Percentiles rank a stretch among this genome's conserved stretches.
These are phyloP conservation scores for Heracleum sosnowskyi DNA, from an alignment of 129 eudicot species.

Conservation along the genomic window DNA sequence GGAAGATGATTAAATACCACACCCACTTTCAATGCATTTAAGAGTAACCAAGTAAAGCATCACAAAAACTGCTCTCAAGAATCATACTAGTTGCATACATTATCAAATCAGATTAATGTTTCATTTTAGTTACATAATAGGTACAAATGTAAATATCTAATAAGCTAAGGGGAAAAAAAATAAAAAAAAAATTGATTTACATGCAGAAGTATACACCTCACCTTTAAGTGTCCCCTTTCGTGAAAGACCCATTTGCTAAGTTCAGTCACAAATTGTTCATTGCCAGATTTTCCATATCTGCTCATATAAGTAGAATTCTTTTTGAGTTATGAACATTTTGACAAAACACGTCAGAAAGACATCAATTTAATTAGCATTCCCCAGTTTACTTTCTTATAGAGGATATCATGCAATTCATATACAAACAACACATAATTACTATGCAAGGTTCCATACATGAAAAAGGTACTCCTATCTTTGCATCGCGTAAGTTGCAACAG, in stretches of 20 bases:
- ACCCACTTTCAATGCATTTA: not conserved
- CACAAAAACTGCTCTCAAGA: not conserved
- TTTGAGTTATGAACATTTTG: not conserved
- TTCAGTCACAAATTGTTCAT: constrained; percentile 81
- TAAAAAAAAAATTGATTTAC: not conserved
- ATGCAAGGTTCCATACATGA: not conserved
- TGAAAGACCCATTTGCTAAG: constrained; percentile 98
- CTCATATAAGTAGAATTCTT: constrained; percentile 5
- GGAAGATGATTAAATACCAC: not conserved
- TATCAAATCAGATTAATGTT: not conserved
- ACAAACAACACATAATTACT: not conserved
- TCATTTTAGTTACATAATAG: not conserved
- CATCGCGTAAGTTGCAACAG: not conserved
- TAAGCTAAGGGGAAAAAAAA: not conserved
- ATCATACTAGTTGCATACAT: not conserved
- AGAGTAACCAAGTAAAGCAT: not conserved
- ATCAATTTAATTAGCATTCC: not conserved
- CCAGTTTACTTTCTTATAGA: not conserved
- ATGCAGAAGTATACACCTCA: constrained; percentile 15
- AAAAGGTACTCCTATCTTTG: not conserved
- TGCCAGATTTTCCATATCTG: constrained; percentile 82
- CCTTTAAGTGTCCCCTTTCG: constrained; percentile 98
- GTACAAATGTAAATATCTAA: not conserved
- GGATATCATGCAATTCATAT: not conserved
- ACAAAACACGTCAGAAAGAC: not conserved